Base-by-base conservation (phyloP, 2,329 filamentous ascomycete species). In the Aureobasidium zeae region DNA sequence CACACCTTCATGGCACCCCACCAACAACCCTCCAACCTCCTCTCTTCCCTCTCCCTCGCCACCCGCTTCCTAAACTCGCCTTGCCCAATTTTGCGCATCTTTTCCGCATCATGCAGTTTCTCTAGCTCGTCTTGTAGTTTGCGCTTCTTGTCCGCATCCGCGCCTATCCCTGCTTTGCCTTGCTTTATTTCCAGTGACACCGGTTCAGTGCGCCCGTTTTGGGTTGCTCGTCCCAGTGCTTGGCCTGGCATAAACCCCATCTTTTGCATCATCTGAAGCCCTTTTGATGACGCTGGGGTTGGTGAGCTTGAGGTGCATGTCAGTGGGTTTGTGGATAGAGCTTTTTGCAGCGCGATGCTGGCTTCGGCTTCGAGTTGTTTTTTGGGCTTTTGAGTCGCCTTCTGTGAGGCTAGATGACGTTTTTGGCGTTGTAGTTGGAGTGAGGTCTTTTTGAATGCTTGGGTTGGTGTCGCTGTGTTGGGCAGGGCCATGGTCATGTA, bases 401-500 rank as follows among this genome's bases (percentile, higher is more conserved):
- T 62, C 83, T 82, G 44, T 81, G 67, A 32, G 19, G 63, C 66
- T 76, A 59, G 61, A 70, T 56, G 65, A 73, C 58, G 69, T 67
- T 43, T 70, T 73, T 46, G 65, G 67, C 41, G 71, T 70, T 45
- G 34, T 44, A 72, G 71, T 56, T 83, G 77, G 1, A 79, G 68
- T 16, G 77, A 76, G 9, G 78, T 79, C n/a, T 59, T 83, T 79
- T 51, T 72, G 73, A 45, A 57, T 57, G 6, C 64, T 57, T 20
- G 60, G 58, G 13, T 63, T 62, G 0, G 76, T 72, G 45, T 94
- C 84, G 13, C 76, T 72, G 59, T n/a, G n/a, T n/a, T n/a, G n/a
- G n/a, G n/a, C n/a, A 98, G 88, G 11, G 80, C 73, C 89, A 98
- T 96, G 55, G 81, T 86, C 83, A 98, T 93, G 71, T 98, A 96